Evolutionary conservation across 495 filamentous ascomycete species (phyloP).

Genomic region (Penicillium samsonianum): DNA sequence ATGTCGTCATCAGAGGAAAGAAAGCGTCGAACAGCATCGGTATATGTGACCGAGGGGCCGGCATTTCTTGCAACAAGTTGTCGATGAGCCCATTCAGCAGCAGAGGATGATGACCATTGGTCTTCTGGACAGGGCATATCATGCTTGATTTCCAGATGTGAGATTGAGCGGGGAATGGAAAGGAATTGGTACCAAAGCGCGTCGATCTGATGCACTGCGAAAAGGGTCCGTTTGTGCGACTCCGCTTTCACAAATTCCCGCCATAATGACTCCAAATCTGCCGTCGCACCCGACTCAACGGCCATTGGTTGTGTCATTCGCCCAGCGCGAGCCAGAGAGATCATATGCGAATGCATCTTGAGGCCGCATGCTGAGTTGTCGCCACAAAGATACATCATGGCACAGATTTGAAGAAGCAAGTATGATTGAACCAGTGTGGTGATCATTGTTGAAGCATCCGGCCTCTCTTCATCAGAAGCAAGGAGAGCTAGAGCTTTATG

Average conservation of each 20-base stretch:
- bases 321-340: constrained; percentile 29
- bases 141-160: constrained; percentile 42
- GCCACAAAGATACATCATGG: constrained; percentile 43
- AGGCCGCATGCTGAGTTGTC: constrained; percentile 29
- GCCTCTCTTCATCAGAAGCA: constrained; percentile 17
- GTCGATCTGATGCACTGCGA: constrained; percentile 43
- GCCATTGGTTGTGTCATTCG: constrained; percentile 32
- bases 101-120: constrained; percentile 31
- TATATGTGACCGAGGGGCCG: constrained; percentile 29
- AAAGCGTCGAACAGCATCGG: constrained; percentile 37
- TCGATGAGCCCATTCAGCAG: constrained; percentile 38
- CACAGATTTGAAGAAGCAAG: constrained; percentile 36
- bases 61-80: constrained; percentile 24
- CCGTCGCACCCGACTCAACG: constrained; percentile 16
- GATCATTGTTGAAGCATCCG: constrained; percentile 13
- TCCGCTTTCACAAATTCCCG: constrained; percentile 33
- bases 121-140: constrained; percentile 36
- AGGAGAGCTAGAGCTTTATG: constrained; percentile 32
- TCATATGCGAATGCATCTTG: constrained; percentile 39
- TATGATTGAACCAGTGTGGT: constrained; percentile 33
- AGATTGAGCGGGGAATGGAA: constrained; percentile 38
- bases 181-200: constrained; percentile 42
- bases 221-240: constrained; percentile 39
- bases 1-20: constrained; percentile 29
- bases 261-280: constrained; percentile 35